phyloP scores from a whole-genome alignment of 192 early-diverging fungal genomes.

The Entomortierella beljakovae region DNA sequence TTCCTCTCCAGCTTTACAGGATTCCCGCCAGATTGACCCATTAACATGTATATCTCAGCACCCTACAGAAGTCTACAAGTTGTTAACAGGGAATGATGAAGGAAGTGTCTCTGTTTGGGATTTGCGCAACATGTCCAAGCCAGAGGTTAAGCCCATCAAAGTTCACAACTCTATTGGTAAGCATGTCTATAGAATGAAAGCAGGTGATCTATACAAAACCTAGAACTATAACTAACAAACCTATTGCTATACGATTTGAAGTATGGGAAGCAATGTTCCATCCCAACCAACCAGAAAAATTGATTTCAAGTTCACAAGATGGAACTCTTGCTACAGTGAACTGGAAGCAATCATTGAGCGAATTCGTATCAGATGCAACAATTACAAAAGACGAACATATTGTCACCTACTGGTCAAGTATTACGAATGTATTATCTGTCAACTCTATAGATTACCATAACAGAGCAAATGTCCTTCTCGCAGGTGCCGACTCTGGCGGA shows the following conservation, averaged over 20 bases:
- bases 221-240: background rate
- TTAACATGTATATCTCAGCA: background rate
- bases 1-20: background rate
- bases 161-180: conserved; percentile 1
- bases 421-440: conserved; percentile 3
- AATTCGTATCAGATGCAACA: background rate
- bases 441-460: conserved; percentile 9
- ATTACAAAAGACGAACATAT: background rate
- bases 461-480: background rate
- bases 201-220: background rate
- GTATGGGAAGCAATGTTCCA: background rate
- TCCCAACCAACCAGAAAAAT: background rate
- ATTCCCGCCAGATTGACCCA: background rate
- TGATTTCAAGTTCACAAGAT: background rate
- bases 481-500: conserved; percentile 1
- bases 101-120: background rate
- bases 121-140: background rate
- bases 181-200: background rate
- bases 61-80: background rate
- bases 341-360: conserved; percentile 4
- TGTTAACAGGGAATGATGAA: background rate
- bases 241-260: background rate
- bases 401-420: background rate
- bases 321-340: background rate
- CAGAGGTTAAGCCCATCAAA: background rate